Percentiles rank a stretch among this genome's conserved stretches.
Conservation (phyloP, 495 filamentous ascomycete genomes). For the Trichoderma erinaceum region DNA sequence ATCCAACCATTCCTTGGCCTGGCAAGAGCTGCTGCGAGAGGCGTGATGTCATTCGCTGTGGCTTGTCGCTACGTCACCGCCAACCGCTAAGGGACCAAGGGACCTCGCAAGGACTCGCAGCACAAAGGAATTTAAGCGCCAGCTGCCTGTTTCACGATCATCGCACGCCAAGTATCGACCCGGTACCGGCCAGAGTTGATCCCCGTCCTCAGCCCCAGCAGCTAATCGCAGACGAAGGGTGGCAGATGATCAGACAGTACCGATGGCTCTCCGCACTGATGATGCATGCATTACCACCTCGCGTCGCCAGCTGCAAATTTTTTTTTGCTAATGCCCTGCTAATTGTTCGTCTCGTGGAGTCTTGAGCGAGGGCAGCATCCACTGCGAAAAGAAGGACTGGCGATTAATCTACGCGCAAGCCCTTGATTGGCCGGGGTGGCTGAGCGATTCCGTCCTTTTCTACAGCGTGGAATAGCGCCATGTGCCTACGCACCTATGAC, state of each 20-base stretch:
- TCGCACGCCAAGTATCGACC: not conserved
- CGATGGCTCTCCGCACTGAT: not conserved
- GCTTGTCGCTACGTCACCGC: not conserved
- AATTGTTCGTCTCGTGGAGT: not conserved
- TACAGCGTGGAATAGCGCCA: not conserved
- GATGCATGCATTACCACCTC: not conserved
- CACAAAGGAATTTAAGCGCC: not conserved
- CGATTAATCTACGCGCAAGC: not conserved
- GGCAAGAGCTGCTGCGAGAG: not conserved
- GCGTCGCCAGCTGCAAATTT: not conserved
- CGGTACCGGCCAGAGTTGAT: not conserved
- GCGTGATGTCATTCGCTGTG: slow-evolving; percentile 2
- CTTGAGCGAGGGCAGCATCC: not conserved
- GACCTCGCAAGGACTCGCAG: not conserved
- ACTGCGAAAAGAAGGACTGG: not conserved
- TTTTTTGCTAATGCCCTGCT: no score
- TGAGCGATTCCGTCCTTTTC: not conserved
- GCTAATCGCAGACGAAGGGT: not conserved
- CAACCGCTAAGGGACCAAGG: not conserved
- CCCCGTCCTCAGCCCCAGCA: not conserved
- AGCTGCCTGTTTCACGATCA: not conserved
- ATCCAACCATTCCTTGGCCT: not conserved
- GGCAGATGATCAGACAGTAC: slow-evolving; percentile 8
- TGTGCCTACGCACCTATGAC: not conserved
- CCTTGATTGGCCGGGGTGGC: slow-evolving; percentile 4